A percentile compares a stretch with the other conserved stretches of the same genome.
Conservation (phyloP, 2,329 filamentous ascomycete species). For the Xylariales sp. region DNA sequence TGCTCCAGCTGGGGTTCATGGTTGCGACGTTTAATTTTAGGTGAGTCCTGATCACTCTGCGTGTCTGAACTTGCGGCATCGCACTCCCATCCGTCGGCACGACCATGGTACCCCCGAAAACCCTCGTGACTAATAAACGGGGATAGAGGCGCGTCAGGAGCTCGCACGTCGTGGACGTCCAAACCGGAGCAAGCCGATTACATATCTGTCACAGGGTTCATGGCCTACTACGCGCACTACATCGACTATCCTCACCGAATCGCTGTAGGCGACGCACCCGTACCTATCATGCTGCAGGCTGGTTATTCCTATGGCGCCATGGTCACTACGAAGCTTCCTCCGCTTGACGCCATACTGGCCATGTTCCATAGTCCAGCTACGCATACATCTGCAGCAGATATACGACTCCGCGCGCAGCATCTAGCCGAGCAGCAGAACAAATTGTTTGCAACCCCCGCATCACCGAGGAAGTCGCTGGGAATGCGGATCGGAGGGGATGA, state of each 20-base stretch:
- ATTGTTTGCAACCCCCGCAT: constrained; percentile 31
- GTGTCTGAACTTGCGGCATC: background rate
- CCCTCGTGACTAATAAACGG: too few species aligned
- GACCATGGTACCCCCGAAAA: too few species aligned
- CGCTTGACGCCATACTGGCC: constrained; percentile 53
- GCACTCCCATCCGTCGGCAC: too few species aligned
- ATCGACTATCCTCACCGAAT: constrained; percentile 36
- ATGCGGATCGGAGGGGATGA: constrained; percentile 49
- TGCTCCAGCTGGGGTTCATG: constrained; percentile 67
- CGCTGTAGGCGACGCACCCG: constrained; percentile 9
- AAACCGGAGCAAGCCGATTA: constrained; percentile 80
- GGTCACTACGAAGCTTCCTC: constrained; percentile 68
- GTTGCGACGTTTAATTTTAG: constrained; percentile 92
- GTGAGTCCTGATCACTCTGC: constrained; percentile 50
- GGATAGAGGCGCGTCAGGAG: constrained; percentile 72
- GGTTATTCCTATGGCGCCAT: constrained; percentile 93
- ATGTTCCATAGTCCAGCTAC: constrained; percentile 49
- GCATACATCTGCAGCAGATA: constrained; percentile 61
- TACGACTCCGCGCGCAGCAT: constrained; percentile 63
- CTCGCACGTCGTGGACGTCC: constrained; percentile 82
- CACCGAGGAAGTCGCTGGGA: constrained; percentile 31
- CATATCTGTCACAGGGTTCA: constrained; percentile 73
- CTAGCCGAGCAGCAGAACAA: constrained; percentile 60
- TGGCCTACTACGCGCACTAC: constrained; percentile 66
- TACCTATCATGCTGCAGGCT: constrained; percentile 53